Evolutionary conservation across 2,329 filamentous ascomycete genomes (phyloP).

Genomic region (Colletotrichum lupini): DNA sequence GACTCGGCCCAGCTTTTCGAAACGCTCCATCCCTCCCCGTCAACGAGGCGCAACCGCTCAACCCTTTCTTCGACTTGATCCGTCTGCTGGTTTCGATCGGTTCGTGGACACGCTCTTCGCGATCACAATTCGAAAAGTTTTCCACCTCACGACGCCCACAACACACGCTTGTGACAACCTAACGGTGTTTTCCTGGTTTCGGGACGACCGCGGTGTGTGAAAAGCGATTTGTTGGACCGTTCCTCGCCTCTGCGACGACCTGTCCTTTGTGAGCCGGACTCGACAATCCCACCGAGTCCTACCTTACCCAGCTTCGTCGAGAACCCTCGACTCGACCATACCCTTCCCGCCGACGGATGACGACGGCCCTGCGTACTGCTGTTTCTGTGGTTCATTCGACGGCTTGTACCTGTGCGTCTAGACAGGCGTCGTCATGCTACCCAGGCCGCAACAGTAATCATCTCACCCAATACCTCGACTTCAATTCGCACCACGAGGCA

Average conservation of each 20-base stretch:
- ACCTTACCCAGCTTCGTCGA: neutral
- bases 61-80: conserved; percentile 40
- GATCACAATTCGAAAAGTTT: conserved; percentile 35
- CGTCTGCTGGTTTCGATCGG: conserved; percentile 26
- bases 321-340: conserved; percentile 14
- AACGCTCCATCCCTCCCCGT: conserved; percentile 41
- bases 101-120: conserved; percentile 37
- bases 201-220: neutral
- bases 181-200: neutral
- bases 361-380: conserved; percentile 8
- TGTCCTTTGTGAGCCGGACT: conserved; percentile 7
- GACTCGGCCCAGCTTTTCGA: conserved; percentile 34
- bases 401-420: conserved; percentile 48
- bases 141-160: conserved; percentile 15
- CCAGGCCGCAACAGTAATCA: conserved; percentile 63
- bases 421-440: conserved; percentile 69
- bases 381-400: conserved; percentile 16
- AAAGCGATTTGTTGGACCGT: neutral
- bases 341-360: conserved; percentile 30
- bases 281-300: conserved; percentile 18
- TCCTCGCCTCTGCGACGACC: conserved; percentile 10
- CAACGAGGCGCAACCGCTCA: conserved; percentile 43
- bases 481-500: conserved; percentile 54
- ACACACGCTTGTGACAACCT: conserved; percentile 8
- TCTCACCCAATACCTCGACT: conserved; percentile 49